Base-by-base conservation (phyloP, 495 filamentous ascomycete species). In the Pyrenula aspistea region DNA sequence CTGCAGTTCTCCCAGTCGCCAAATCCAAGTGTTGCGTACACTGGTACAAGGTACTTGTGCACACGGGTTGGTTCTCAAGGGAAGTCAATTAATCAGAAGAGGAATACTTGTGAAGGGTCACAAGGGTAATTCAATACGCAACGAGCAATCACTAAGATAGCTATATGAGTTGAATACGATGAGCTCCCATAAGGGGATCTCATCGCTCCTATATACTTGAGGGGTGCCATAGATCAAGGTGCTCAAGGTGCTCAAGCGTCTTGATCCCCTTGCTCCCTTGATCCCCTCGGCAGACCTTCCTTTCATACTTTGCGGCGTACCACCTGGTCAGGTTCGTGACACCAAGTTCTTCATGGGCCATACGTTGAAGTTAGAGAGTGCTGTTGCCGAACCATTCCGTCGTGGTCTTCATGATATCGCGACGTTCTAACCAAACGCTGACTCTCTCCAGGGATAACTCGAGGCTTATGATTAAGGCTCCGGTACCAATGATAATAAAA, bases 331-430 rank as follows among this genome's bases (percentile, higher is more conserved):
- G 59, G 1, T 24, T 53, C 22, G 49, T 51, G 22, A 53, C 22
- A 10, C 60, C 57, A 8, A 59, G 1, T 12, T 47, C 54, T 24
- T 61, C 56, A 15, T 59, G 54, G 4, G 54, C 53, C 2, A 61
- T 51, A 1, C 60, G 56, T 22, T 61, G 60, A 1, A 61, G 57
- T 25, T 61, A 57, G 4, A 61, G 49, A 11, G 24, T 58, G 12
- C 24, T 11, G 22, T 59, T 61, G 2, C 47, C 52, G 1, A 1
- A 24, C 60, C 60, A 62, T 23, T 60, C 60, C 15, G 57, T 21
- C 23, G 55, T 47, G 10, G 24, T 36, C 2, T 54, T 48, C 0
- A 25, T 42, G 4, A 42, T 21, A 4, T 15, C 3, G 2, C 23
- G 51, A 4, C 51, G n/a, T n/a, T n/a, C n/a, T n/a, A n/a, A n/a